These are phyloP conservation scores for Xylaria cubensis DNA, from an alignment of 495 filamentous ascomycete genomes.

Conservation along the genomic window DNA sequence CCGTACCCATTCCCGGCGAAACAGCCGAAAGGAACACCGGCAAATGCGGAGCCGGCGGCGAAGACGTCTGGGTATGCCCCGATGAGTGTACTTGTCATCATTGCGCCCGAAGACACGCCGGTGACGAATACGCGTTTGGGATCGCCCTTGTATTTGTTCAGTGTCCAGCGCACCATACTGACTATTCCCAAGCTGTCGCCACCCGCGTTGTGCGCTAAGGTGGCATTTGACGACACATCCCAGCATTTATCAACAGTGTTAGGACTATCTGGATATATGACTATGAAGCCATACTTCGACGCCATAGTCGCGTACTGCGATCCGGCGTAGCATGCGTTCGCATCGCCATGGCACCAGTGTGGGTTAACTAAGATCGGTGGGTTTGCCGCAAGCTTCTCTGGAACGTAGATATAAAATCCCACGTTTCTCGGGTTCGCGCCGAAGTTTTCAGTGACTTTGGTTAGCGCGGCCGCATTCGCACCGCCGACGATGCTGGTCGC, in stretches of 20 bases:
- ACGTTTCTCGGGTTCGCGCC: slow-evolving; percentile 59
- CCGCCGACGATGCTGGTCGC: background rate
- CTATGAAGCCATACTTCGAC: slow-evolving; percentile 58
- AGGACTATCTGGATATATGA: slow-evolving; percentile 61
- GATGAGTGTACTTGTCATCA: slow-evolving; percentile 55
- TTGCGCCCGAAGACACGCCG: slow-evolving; percentile 56
- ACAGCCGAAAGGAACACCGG: slow-evolving; percentile 67
- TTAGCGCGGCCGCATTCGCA: slow-evolving; percentile 35
- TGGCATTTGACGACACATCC: slow-evolving; percentile 62
- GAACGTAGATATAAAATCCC: slow-evolving; percentile 63
- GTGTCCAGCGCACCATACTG: slow-evolving; percentile 64
- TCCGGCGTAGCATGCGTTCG: slow-evolving; percentile 42
- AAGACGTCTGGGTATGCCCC: slow-evolving; percentile 52
- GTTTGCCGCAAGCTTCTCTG: slow-evolving; percentile 54
- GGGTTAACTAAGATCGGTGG: slow-evolving; percentile 64
- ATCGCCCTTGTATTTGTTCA: slow-evolving; percentile 52
- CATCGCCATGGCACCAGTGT: slow-evolving; percentile 58
- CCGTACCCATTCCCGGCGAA: slow-evolving; percentile 54
- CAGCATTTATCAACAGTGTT: slow-evolving; percentile 58
- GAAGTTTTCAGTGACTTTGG: slow-evolving; percentile 45
- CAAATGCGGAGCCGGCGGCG: slow-evolving; percentile 57
- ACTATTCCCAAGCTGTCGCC: slow-evolving; percentile 65
- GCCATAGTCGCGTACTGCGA: slow-evolving; percentile 55
- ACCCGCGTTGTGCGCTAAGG: slow-evolving; percentile 64
- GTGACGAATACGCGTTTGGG: slow-evolving; percentile 55